Conservation (phyloP, 1,284 basidiomycete genomes). For the Retiboletus fuscus region DNA sequence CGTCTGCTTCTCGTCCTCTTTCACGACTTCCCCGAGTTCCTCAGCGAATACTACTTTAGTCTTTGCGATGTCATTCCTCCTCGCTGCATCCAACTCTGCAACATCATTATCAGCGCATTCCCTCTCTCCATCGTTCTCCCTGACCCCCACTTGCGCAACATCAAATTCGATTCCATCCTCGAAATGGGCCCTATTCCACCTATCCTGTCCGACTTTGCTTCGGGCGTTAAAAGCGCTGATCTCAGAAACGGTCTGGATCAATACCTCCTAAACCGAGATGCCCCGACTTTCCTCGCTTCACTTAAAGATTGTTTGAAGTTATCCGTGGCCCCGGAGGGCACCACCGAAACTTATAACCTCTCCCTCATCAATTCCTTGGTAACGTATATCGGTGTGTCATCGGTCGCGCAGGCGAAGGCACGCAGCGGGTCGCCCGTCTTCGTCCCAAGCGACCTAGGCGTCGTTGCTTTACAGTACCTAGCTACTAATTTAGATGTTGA, state of each 20-base stretch:
- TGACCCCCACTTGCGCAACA: slow-evolving; percentile 84
- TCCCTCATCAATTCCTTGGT: slow-evolving; percentile 87
- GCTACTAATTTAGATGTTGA: slow-evolving; percentile 89
- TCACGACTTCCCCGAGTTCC: slow-evolving; percentile 99
- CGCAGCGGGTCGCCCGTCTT: slow-evolving; percentile 84
- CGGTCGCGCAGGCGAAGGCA: slow-evolving; percentile 82
- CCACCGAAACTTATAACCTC: slow-evolving; percentile 84
- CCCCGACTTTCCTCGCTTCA: slow-evolving; percentile 78
- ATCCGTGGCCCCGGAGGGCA: slow-evolving; percentile 61
- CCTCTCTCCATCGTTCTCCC: slow-evolving; percentile 89
- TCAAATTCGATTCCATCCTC: slow-evolving; percentile 75
- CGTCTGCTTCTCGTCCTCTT: slow-evolving; percentile 93
- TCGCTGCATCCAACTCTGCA: slow-evolving; percentile 95
- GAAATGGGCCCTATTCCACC: slow-evolving; percentile 93
- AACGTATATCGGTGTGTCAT: slow-evolving; percentile 93
- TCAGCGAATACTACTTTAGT: slow-evolving; percentile 96
- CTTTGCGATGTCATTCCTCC: slow-evolving; percentile 93
- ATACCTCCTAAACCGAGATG: slow-evolving; percentile 79
- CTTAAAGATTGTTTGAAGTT: slow-evolving; percentile 83
- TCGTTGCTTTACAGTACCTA: slow-evolving; percentile 80
- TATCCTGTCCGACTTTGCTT: slow-evolving; percentile 91
- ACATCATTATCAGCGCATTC: slow-evolving; percentile 96
- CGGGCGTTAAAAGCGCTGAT: slow-evolving; percentile 82
- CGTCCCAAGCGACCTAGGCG: slow-evolving; percentile 80
- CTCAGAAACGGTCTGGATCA: slow-evolving; percentile 85